These are phyloP conservation scores for Logfia minima DNA, from an alignment of 129 eudicot species.

Conservation along the genomic window DNA sequence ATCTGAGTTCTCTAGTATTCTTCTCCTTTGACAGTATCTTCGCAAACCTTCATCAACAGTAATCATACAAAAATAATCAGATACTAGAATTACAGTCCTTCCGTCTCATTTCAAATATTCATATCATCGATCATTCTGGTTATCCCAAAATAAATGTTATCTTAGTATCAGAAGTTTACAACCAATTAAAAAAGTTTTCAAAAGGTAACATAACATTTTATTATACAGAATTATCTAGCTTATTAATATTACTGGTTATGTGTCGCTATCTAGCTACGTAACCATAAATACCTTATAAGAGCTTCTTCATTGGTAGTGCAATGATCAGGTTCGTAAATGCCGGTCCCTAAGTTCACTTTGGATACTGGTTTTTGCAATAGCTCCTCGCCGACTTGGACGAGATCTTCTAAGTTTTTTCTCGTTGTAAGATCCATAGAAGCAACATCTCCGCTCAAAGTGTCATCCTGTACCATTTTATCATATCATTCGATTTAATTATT, in stretches of 20 bases:
- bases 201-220: too few relatives aligned
- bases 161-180: too few relatives aligned
- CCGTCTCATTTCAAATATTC: too few relatives aligned
- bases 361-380: conserved; percentile 59
- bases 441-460: conserved; percentile 44
- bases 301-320: conserved; percentile 50
- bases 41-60: conserved; percentile 42
- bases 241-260: background rate
- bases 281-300: conserved; percentile 40
- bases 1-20: conserved; percentile 33
- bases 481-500: too few relatives aligned
- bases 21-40: conserved; percentile 47
- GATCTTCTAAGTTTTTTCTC: conserved; percentile 44
- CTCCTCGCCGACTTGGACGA: conserved; percentile 44
- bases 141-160: too few relatives aligned
- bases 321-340: conserved; percentile 36
- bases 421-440: conserved; percentile 60
- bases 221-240: too few relatives aligned
- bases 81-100: background rate
- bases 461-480: conserved; percentile 40
- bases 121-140: too few relatives aligned
- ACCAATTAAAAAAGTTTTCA: too few relatives aligned
- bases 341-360: conserved; percentile 45
- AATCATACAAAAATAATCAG: background rate
- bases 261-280: background rate